Evolutionary conservation across 2,329 filamentous ascomycete species (phyloP).

Genomic region (Aspergillus quadrilineatus): DNA sequence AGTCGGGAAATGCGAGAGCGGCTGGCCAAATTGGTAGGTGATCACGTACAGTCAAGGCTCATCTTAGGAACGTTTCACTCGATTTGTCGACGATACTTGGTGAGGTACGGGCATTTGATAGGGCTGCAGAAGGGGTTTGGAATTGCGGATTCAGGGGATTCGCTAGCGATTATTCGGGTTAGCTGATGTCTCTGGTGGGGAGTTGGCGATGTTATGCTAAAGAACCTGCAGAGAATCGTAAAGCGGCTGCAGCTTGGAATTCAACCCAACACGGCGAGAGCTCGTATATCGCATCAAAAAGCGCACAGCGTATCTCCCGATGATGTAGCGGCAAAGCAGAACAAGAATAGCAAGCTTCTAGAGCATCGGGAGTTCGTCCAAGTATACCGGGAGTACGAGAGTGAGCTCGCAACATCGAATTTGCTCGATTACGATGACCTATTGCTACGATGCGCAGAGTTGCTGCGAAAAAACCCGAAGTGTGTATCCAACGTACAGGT

Average conservation of each 20-base stretch:
- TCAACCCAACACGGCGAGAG: slow-evolving; percentile 68
- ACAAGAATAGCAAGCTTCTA: slow-evolving; percentile 38
- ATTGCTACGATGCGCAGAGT: slow-evolving; percentile 75
- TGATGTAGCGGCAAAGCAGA: slow-evolving; percentile 41
- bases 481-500: slow-evolving; percentile 89
- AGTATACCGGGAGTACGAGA: slow-evolving; percentile 74
- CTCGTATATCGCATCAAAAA: slow-evolving; percentile 69
- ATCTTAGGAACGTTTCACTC: slow-evolving; percentile 94
- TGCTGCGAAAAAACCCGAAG: slow-evolving; percentile 69
- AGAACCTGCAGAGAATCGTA: slow-evolving; percentile 61
- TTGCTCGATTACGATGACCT: slow-evolving; percentile 94
- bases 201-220: slow-evolving; percentile 11
- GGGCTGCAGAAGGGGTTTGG: slow-evolving; percentile 80
- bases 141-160: slow-evolving; percentile 84
- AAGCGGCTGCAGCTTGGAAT: slow-evolving; percentile 68
- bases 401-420: slow-evolving; percentile 70
- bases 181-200: slow-evolving; percentile 1
- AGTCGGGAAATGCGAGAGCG: slow-evolving; percentile 90
- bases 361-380: slow-evolving; percentile 66
- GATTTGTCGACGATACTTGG: slow-evolving; percentile 80
- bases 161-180: slow-evolving; percentile 69
- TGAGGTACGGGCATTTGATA: slow-evolving; percentile 79
- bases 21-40: slow-evolving; percentile 76
- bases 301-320: slow-evolving; percentile 54
- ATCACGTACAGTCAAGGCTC: slow-evolving; percentile 70